Evolutionary conservation across 106 monocot genomes (phyloP).

Genomic region (Dioscorea zingiberensis): DNA sequence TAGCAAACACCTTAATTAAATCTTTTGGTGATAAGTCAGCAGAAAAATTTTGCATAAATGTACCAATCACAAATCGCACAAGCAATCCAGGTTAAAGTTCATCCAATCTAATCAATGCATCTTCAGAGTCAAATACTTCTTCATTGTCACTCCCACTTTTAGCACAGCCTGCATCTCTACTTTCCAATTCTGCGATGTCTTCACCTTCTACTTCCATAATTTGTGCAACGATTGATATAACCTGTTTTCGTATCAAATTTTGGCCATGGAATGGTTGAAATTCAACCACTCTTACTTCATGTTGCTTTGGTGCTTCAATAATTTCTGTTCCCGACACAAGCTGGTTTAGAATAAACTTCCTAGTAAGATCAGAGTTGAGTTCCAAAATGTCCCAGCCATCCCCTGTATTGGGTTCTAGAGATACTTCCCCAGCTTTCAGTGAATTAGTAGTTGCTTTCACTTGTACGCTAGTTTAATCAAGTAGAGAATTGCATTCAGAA

Average conservation of each 20-base stretch:
- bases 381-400: slow-evolving; percentile 98
- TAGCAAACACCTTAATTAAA: slow-evolving; percentile 57
- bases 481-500: slow-evolving; percentile 69
- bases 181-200: slow-evolving; percentile 41
- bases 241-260: slow-evolving; percentile 23
- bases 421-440: slow-evolving; percentile 55
- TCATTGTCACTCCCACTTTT: slow-evolving; percentile 36
- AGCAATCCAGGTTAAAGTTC: slow-evolving; percentile 42
- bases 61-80: slow-evolving; percentile 45
- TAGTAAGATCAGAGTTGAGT: slow-evolving; percentile 74
- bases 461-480: slow-evolving; percentile 38
- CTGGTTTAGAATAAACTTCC: slow-evolving; percentile 79
- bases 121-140: slow-evolving; percentile 34
- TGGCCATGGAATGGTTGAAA: slow-evolving; percentile 24
- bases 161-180: slow-evolving; percentile 29
- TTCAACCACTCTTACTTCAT: slow-evolving; percentile 23
- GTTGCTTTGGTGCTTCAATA: slow-evolving; percentile 76
- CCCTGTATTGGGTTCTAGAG: slow-evolving; percentile 70
- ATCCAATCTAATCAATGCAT: slow-evolving; percentile 16
- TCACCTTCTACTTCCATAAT: slow-evolving; percentile 80
- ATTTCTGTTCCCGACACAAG: slow-evolving; percentile 91
- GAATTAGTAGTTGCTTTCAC: slow-evolving; percentile 49
- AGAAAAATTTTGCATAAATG: slow-evolving; percentile 30
- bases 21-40: slow-evolving; percentile 28
- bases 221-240: slow-evolving; percentile 50